phyloP scores from a whole-genome alignment of 192 early-diverging fungal genomes.

The Coemansia sp. region DNA sequence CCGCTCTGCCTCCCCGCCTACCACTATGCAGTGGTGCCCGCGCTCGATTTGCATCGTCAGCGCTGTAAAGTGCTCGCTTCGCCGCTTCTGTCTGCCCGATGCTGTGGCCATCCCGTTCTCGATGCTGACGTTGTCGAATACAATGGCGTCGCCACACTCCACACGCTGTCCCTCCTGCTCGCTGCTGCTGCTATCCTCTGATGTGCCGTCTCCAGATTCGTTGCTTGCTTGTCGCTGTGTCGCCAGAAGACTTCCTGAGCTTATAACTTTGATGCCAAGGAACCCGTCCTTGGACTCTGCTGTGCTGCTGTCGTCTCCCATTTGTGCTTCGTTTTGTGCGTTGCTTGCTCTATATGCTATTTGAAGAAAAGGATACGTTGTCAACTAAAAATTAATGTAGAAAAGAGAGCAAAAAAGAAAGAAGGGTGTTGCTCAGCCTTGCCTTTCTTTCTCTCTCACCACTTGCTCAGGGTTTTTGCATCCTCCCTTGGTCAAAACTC shows the following conservation, averaged over 20 bases:
- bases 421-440: too few relatives aligned
- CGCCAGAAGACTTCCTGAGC: not conserved
- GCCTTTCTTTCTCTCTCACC: too few relatives aligned
- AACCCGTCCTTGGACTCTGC: not conserved
- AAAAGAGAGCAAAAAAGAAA: too few relatives aligned
- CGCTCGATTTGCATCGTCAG: slow-evolving; percentile 28
- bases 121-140: not conserved
- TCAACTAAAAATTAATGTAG: too few relatives aligned
- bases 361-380: too few relatives aligned
- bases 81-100: not conserved
- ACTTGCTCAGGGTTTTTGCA: too few relatives aligned
- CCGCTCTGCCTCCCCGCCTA: slow-evolving; percentile 23
- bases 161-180: not conserved
- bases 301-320: not conserved
- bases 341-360: too few relatives aligned
- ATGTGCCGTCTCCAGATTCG: too few relatives aligned
- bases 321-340: too few relatives aligned
- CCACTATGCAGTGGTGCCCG: slow-evolving; percentile 37
- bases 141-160: not conserved
- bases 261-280: not conserved
- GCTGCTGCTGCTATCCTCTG: too few relatives aligned
- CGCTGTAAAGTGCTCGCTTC: slow-evolving; percentile 12
- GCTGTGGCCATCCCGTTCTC: slow-evolving; percentile 21
- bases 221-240: too few relatives aligned
- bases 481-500: too few relatives aligned